Evolutionary conservation across 2,329 filamentous ascomycete species (phyloP), one percentile per base, ranked within the genome.

Genomic region (Xylariaceae sp.): DNA sequence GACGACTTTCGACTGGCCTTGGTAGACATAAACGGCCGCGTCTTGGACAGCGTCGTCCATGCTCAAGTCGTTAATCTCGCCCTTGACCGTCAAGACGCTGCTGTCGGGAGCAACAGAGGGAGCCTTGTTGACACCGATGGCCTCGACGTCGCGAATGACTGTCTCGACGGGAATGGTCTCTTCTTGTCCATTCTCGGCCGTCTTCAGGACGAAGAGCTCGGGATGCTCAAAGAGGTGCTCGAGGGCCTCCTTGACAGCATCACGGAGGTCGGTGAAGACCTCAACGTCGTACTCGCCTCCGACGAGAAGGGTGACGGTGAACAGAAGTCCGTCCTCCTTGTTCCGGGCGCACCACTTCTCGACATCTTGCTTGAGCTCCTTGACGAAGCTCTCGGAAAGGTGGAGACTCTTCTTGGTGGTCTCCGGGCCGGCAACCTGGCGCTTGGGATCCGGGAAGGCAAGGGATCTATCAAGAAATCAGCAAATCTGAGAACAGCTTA

Each of bases 381-480:
- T 40, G 4, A 39, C 18, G 9, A 57, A 43, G 11, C n/a, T 14
- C 17, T 42, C 32, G 9, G 55, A 43, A 39, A 51, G 55, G n/a
- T 55, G 38, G 1, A 57, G 44, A 18, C 53, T 50, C 44, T 48
- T 39, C 3, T 45, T n/a, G 0, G 55, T 45, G 1, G 53, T 57
- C 33, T 42, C 48, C 40, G 47, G 45, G 36, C 44, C 44, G 2
- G 52, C 52, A 14, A 47, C 48, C 15, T 14, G 11, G 6, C 9
- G 19, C 42, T 45, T 45, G n/a, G 38, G 39, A n/a, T 36, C 36
- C 2, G 32, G 15, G 1, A 12, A 15, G 3, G 17, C 15, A 6
- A 15, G 27, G 32, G 41, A n/a, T 14, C 27, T 35, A 18, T 10
- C 15, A 19, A 18, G 12, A n/a, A 11, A 11, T 9, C 7, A 32